Base-by-base conservation (phyloP, 345 rosid genomes). In the Eucalyptus microcorys region DNA sequence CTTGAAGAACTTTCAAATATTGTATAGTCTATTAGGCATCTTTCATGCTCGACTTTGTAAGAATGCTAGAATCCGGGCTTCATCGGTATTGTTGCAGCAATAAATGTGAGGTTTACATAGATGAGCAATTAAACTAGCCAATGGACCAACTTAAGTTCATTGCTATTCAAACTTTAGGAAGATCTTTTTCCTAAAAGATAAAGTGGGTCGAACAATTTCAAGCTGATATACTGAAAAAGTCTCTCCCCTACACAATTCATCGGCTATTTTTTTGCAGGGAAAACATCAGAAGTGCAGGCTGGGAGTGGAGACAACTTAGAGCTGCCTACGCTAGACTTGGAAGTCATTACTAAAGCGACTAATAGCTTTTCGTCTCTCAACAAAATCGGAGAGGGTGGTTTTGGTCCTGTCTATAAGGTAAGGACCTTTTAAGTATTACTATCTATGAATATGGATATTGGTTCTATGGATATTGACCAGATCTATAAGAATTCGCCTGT, bases 391-490 rank as follows among this genome's bases (percentile, higher is more conserved):
- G 86, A 90, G 84, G 94, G 94, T 47, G 94, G 94, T n/a, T 94
- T 91, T 89, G 95, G 93, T 21, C 76, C 91, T 5, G 95, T 94
- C 10, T 94, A 92, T 57, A 90, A 90, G 93, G 94, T 92, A 87
- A 88, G 48, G 27, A 61, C 87, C 86, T 61, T 10, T 34, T 76
- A 43, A 37, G 26, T 37, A 37, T 76, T 76, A 19, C 27, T 11
- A 37, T 76, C 27, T 76, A 37, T 3, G 27, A 76, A 37, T 76
- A 37, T 37, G 27, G 27, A 40, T 7, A 9, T 37, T 21, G 83
- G 47, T 76, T 71, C 26, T 34, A 3, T 34, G 26, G 43, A 71
- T 37, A 71, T 68, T 34, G 26, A 11, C 43, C 40, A 40, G 26
- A 68, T 34, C 43, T 34, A 17, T 34, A 68, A 34, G 13, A 34